Conservation (phyloP, 148 eudicot species). For the Linanthus parryae region DNA sequence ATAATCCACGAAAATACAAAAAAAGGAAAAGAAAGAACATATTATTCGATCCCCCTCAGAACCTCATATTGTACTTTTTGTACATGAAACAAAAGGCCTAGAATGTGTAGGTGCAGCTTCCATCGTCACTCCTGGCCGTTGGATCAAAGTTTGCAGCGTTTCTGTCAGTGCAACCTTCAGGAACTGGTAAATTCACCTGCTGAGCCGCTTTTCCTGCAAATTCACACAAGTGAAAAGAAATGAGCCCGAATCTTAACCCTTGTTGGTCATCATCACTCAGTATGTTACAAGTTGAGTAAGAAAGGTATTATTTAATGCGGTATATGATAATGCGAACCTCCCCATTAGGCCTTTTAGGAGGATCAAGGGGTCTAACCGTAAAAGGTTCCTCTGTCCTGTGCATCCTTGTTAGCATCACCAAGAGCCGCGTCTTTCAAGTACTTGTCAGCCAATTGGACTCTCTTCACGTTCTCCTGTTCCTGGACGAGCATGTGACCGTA, state of each 20-base stretch:
- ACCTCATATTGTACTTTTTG: not conserved
- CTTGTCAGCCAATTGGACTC: constrained; percentile 82
- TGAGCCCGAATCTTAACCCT: not conserved
- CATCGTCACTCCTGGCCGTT: constrained; percentile 88
- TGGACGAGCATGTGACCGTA: constrained; percentile 85
- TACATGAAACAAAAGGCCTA: constrained; percentile 16
- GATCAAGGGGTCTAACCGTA: constrained; percentile 41
- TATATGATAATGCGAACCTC: constrained; percentile 11
- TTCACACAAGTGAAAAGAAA: not conserved
- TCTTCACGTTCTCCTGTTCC: constrained; percentile 94
- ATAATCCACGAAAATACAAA: not conserved
- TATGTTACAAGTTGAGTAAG: not conserved
- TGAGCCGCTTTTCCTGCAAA: constrained; percentile 75
- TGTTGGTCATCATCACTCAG: too few relatives aligned
- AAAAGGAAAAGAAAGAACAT: not conserved
- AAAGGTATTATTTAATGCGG: too few relatives aligned
- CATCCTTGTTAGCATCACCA: constrained; percentile 86
- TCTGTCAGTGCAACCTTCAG: constrained; percentile 76
- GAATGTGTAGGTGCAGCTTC: constrained; percentile 57
- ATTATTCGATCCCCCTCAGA: not conserved
- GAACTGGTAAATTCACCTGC: constrained; percentile 53
- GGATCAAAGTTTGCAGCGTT: constrained; percentile 61
- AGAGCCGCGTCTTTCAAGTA: constrained; percentile 77
- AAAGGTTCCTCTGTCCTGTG: constrained; percentile 55
- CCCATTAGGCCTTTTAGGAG: constrained; percentile 8